Evolutionary conservation across 23 red algal genomes (phyloP).

Genomic region (Chondrus crispus): DNA sequence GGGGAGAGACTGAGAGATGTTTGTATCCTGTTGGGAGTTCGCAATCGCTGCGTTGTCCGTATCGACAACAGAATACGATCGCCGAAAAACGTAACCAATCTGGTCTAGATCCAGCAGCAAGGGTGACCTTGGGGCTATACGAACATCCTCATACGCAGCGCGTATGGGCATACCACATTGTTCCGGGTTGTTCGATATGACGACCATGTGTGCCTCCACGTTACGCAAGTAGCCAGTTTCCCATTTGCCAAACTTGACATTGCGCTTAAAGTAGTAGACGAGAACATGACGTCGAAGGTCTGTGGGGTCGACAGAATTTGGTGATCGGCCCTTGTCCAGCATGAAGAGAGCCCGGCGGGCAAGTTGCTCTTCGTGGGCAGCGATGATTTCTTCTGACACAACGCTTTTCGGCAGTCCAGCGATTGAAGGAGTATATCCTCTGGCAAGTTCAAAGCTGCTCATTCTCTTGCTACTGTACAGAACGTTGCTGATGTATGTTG

Average conservation of each 20-base stretch:
- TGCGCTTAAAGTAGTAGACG: neutral
- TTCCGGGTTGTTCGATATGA: neutral
- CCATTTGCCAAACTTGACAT: neutral
- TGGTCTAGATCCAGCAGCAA: neutral
- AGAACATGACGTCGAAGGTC: neutral
- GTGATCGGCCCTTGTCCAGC: too few species aligned
- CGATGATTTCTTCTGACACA: neutral
- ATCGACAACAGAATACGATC: slow-evolving; percentile 3
- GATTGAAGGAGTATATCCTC: neutral
- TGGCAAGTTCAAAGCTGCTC: neutral
- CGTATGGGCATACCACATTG: neutral
- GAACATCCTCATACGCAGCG: slow-evolving; percentile 37
- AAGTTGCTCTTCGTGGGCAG: neutral
- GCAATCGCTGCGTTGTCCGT: too few species aligned
- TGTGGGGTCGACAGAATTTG: too few species aligned
- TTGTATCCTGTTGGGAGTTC: too few species aligned
- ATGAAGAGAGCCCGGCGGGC: too few species aligned
- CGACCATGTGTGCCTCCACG: neutral
- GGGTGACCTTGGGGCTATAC: neutral
- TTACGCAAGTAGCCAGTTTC: neutral
- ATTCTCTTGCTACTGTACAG: neutral
- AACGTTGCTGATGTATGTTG: neutral
- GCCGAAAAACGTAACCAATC: neutral
- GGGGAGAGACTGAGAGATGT: too few species aligned
- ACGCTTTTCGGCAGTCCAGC: neutral